phyloP scores from a whole-genome alignment of 306 rosid genomes.

The Glycine tomentella region DNA sequence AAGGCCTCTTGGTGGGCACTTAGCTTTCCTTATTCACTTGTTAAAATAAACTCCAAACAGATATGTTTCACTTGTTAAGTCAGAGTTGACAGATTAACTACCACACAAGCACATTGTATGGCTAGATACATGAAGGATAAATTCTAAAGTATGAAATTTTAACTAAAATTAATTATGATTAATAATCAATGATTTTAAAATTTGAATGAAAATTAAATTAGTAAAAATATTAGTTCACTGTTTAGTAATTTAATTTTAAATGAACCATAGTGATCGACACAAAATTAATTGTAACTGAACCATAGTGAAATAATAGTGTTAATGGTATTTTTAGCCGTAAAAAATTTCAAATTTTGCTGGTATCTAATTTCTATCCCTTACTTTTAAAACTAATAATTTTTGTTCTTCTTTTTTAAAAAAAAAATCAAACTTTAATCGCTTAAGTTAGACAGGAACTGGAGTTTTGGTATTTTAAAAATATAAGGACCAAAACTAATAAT shows the following conservation, averaged over 20 bases:
- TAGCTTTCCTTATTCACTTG: conserved; percentile 9
- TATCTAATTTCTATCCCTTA: too few relatives aligned
- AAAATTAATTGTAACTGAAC: not conserved
- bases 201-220: not conserved
- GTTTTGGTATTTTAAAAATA: too few relatives aligned
- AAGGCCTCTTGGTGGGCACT: conserved; percentile 25
- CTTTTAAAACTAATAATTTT: too few relatives aligned
- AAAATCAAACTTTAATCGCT: too few relatives aligned
- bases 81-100: not conserved
- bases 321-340: too few relatives aligned
- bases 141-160: not conserved
- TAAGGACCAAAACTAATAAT: too few relatives aligned
- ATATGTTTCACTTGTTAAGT: not conserved
- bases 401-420: too few relatives aligned
- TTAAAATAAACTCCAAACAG: conserved; percentile 20
- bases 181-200: not conserved
- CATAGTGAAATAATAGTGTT: not conserved
- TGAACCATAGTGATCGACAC: not conserved
- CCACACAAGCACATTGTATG: not conserved
- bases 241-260: not conserved
- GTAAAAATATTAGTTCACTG: not conserved
- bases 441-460: too few relatives aligned
- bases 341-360: too few relatives aligned
- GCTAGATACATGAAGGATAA: not conserved
- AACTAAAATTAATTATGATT: not conserved